Percentiles rank a stretch among this genome's conserved stretches.
Evolutionary conservation across 257 asterid species (phyloP).

Genomic region (Solanum piurae): DNA sequence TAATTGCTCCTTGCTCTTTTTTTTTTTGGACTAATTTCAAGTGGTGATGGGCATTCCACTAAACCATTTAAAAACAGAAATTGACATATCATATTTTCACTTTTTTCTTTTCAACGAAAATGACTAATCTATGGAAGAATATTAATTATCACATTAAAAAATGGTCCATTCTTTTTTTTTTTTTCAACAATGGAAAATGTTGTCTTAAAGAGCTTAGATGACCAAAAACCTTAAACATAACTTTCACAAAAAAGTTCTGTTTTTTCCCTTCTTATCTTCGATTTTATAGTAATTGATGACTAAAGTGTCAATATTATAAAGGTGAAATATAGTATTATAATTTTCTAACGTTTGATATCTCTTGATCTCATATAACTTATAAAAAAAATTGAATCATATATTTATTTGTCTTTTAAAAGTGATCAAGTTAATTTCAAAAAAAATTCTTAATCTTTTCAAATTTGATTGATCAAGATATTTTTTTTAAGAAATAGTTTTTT

Average conservation of each 20-base stretch:
- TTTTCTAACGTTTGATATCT: background rate
- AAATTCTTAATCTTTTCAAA: no score
- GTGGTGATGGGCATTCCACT: background rate
- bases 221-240: background rate
- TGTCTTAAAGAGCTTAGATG: background rate
- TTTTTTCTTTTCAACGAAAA: background rate
- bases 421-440: background rate
- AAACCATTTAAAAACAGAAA: background rate
- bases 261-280: background rate
- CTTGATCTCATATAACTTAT: background rate
- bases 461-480: background rate
- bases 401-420: background rate
- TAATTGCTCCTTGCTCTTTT: no score
- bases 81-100: background rate
- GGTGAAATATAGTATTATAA: background rate
- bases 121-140: background rate
- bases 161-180: background rate
- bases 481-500: background rate
- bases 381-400: background rate
- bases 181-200: background rate
- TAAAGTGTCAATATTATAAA: background rate
- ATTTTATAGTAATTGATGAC: background rate
- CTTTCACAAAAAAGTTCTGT: background rate
- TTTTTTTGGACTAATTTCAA: background rate
- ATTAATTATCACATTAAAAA: background rate